These are phyloP conservation scores for Botrytis squamosa DNA, from an alignment of 2,329 filamentous ascomycete species.

Conservation along the genomic window DNA sequence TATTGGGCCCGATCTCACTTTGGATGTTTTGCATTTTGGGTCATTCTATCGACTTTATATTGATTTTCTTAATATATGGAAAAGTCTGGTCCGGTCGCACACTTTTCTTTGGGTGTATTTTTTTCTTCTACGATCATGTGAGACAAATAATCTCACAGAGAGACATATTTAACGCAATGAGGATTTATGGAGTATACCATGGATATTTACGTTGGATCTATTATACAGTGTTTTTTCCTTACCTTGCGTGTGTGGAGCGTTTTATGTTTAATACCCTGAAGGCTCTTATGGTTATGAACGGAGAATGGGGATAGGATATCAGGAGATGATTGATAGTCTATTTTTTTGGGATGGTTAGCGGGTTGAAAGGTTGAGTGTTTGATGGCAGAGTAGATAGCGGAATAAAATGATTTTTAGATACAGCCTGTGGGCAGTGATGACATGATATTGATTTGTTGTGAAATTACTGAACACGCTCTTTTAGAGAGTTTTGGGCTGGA, in stretches of 20 bases:
- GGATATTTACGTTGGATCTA: background rate
- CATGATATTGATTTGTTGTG: background rate
- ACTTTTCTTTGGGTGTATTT: background rate
- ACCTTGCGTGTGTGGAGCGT: constrained; percentile 5
- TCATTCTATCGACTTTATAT: background rate
- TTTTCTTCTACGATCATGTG: background rate
- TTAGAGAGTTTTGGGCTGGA: background rate
- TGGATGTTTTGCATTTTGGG: background rate
- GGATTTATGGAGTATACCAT: constrained; percentile 9
- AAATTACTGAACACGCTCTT: background rate
- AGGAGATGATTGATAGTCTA: background rate
- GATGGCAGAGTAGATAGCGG: background rate
- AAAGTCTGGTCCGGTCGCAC: background rate
- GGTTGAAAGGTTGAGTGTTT: background rate
- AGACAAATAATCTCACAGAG: background rate
- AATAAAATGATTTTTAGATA: background rate
- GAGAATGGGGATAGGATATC: background rate
- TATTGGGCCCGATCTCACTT: background rate
- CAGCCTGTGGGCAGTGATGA: background rate
- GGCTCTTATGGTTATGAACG: constrained; percentile 6
- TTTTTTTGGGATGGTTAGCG: background rate
- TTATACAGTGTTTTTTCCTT: background rate
- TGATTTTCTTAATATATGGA: background rate
- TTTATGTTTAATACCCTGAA: constrained; percentile 13
- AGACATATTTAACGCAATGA: background rate